These are phyloP conservation scores for Magnolia kwangsiensis DNA, from an alignment of 164 flowering plant species.

Conservation along the genomic window DNA sequence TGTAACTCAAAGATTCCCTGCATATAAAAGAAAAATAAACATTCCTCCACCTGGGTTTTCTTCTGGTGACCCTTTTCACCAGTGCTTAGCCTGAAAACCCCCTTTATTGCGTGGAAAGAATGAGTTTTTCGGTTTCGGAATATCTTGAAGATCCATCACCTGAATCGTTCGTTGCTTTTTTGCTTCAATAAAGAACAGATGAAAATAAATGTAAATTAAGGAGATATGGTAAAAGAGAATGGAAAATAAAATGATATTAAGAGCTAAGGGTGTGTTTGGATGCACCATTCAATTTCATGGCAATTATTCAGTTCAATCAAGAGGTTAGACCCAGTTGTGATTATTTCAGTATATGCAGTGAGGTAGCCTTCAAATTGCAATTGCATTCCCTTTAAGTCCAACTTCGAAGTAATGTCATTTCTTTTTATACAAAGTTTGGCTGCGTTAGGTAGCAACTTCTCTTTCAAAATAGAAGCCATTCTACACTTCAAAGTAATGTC, in stretches of 20 bases:
- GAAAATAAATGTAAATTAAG: background rate
- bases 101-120: conserved; percentile 78
- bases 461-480: background rate
- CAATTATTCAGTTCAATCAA: no score
- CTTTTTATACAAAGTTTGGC: no score
- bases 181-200: conserved; percentile 40
- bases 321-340: no score
- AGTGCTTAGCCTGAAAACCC: conserved; percentile 68
- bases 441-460: no score
- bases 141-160: conserved; percentile 88
- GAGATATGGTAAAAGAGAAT: background rate
- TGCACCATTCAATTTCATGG: no score
- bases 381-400: no score
- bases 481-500: no score
- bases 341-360: no score
- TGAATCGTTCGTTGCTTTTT: conserved; percentile 95
- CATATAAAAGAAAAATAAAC: background rate
- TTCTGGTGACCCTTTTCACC: conserved; percentile 27
- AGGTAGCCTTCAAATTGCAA: no score
- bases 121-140: conserved; percentile 82
- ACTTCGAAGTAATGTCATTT: no score
- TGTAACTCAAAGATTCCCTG: background rate
- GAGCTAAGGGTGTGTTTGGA: background rate
- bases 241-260: no score
- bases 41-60: background rate